phyloP scores from a whole-genome alignment of 2,329 filamentous ascomycete species.

The Leptoxyphium fumago region DNA sequence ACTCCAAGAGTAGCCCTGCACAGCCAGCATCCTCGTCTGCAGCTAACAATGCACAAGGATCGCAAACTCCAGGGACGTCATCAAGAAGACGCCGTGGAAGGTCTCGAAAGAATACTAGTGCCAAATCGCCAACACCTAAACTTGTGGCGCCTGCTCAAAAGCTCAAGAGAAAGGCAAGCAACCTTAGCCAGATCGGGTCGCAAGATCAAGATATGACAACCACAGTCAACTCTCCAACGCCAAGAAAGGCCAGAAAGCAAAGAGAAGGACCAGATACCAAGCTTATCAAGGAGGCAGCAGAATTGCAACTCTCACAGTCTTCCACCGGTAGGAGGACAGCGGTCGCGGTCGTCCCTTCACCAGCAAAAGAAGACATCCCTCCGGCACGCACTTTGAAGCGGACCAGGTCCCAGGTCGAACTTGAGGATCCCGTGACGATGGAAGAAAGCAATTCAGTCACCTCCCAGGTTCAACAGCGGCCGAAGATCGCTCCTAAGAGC shows the following conservation, averaged over 20 bases:
- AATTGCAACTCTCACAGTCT: conserved; percentile 2
- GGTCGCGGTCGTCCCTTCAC: not conserved
- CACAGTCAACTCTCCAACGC: conserved; percentile 5
- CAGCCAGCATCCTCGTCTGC: no score
- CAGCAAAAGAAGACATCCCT: not conserved
- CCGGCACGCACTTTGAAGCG: not conserved
- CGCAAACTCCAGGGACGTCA: not conserved
- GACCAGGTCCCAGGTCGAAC: not conserved
- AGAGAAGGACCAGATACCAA: conserved; percentile 8
- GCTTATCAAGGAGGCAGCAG: conserved; percentile 9
- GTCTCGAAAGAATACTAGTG: conserved; percentile 10
- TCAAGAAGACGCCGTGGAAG: conserved; percentile 14
- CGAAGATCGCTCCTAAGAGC: conserved; percentile 26
- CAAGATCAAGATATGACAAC: not conserved
- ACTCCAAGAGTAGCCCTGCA: no score
- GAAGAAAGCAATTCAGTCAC: not conserved
- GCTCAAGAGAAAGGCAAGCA: conserved; percentile 17
- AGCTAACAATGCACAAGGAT: not conserved
- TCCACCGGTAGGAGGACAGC: not conserved
- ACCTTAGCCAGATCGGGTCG: conserved; percentile 4
- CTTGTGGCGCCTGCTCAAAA: conserved; percentile 2
- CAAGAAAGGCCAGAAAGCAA: conserved; percentile 12
- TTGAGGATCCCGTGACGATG: not conserved
- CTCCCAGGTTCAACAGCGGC: conserved; percentile 8
- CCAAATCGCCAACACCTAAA: conserved; percentile 4